Base-by-base conservation (phyloP, 1,139 yeast species). In the Debaryomyces sp. region DNA sequence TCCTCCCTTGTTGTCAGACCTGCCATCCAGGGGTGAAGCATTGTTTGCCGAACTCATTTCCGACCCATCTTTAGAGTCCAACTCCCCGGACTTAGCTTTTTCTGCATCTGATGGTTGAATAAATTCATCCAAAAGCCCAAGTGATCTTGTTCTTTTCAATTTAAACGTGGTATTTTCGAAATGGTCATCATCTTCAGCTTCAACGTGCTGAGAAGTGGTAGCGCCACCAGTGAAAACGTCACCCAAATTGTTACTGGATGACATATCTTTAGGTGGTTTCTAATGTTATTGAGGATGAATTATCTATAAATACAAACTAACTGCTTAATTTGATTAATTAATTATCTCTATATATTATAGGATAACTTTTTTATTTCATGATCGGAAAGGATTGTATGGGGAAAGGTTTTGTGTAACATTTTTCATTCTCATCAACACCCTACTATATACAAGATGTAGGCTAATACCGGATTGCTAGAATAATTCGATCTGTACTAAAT, bases 41-140 rank as follows among this genome's bases (percentile, higher is more conserved):
- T 30, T 29, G 37, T 42, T 30, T 38, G 32, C 41, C 43, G 47
- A 35, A 32, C 42, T 38, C 40, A 24, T 26, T 24, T 29, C 30
- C 36, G 42, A 29, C 35, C 34, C 43, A 42, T 47, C 45, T 41
- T 45, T 38, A 8, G 27, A 13, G 13, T 15, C 37, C 30, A 24
- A 18, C 36, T 32, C 43, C 30, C 36, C 35, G 21, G 32, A 30
- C 41, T 45, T 35, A 9, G 40, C 29, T 1, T 39, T 41, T n/a
- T 45, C 44, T 13, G 15, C 46, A 8, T 33, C 42, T 12, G 34
- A 34, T 9, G 54, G 49, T 5, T 70, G 71, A 43, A 85, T 83
- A 59, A 80, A 87, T 56, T 85, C 89, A 61, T 88, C 96, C 56
- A 90, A 73, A 21, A 89, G 66, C 1, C 96, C 96, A 78, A 89